Base-by-base conservation (phyloP, 2,329 filamentous ascomycete species). In the Paraconiothyrium brasiliense region DNA sequence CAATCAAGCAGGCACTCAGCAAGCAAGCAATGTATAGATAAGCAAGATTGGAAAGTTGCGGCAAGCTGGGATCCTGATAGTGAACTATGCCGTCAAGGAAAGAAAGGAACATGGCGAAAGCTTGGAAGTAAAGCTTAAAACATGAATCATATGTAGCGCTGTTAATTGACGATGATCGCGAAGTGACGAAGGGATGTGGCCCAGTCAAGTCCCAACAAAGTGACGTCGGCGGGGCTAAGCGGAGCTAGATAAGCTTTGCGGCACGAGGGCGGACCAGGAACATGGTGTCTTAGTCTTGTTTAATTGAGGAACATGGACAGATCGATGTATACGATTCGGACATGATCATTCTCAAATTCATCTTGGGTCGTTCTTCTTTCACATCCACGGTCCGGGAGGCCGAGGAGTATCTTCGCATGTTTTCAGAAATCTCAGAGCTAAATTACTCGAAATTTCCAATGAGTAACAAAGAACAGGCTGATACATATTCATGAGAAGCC, bases 31-130 rank as follows among this genome's bases (percentile, higher is more conserved):
- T 55, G 51, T 73, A 78, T 10, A 78, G 57, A 46, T 67, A 74
- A 3, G 69, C 67, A 14, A 77, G 63, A 6, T 64, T 68, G 8
- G 74, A 77, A 24, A 78, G 71, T 8, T 67, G 61, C 34, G 75
- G 74, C 32, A 77, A 68, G 9, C 68, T 64, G 10, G 74, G 71
- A 55, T 77, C 74, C 24, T 71, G 66, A 57, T 76, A 76, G 52
- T 65, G 59, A 27, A 77, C 59, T 57, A 71, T 66, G 14, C 57
- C 67, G 54, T 77, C 72, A 27, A 77, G 68, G 57, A 70, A 72
- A 35, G 70, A 58, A 16, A 73, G 61, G 30, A 63, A 46, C 71
- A 74, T 74, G 59, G 39, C 44, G 44, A 16, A 43, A 13, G 32
- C 46, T 56, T 46, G 4, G 39, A 8, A 16, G n/a, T 7, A 4